Conservation (phyloP, 2,329 filamentous ascomycete genomes). For the Aureobasidium pullulans region DNA sequence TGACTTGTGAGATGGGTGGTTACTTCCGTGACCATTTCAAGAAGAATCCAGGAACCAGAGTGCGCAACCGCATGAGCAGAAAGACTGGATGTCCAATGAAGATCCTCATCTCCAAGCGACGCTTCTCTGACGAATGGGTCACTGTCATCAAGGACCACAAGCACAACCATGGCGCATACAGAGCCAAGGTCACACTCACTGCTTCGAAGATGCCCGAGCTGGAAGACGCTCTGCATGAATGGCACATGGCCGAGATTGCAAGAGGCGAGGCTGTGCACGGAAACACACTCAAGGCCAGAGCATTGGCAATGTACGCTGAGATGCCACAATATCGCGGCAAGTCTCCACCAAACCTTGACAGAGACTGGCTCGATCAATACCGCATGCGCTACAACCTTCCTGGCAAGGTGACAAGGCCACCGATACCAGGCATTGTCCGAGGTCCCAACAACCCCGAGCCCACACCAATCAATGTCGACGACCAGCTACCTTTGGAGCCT, state of each 20-base stretch:
- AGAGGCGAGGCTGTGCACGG: conserved; percentile 18
- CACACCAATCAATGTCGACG: background rate
- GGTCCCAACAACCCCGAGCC: conserved; percentile 7
- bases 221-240: conserved; percentile 18
- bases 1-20: conserved; percentile 18
- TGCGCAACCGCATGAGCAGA: conserved; percentile 18
- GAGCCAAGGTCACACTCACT: conserved; percentile 4
- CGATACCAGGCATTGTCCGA: conserved; percentile 8
- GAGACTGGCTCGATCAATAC: conserved; percentile 20
- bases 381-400: conserved; percentile 18
- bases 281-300: conserved; percentile 20
- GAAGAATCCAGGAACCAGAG: conserved; percentile 17
- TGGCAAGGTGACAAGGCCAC: conserved; percentile 12
- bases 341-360: conserved; percentile 16
- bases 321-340: conserved; percentile 18
- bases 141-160: conserved; percentile 16
- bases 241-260: conserved; percentile 17
- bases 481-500: conserved; percentile 8
- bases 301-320: conserved; percentile 18
- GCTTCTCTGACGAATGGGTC: conserved; percentile 18
- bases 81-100: conserved; percentile 20
- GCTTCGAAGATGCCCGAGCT: conserved; percentile 18
- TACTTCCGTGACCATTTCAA: conserved; percentile 18
- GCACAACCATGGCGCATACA: conserved; percentile 18
- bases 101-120: conserved; percentile 17